Evolutionary conservation across 306 rosid genomes (phyloP).

Genomic region (peach (Prunus persica)): DNA sequence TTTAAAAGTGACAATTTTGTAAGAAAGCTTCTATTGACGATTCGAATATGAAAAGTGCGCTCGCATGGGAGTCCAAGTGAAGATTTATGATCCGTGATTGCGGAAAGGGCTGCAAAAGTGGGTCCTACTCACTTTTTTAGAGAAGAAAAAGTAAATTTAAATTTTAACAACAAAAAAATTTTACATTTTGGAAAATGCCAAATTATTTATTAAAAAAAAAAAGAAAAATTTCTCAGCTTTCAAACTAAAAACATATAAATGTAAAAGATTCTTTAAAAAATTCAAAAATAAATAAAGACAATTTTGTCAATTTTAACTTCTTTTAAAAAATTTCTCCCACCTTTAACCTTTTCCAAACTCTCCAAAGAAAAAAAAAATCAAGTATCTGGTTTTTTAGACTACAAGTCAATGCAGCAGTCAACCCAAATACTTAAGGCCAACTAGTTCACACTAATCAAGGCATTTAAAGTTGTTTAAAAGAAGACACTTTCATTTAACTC

Average conservation of each 20-base stretch:
- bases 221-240: no score
- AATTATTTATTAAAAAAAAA: no score
- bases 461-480: background rate
- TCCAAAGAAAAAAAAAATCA: background rate
- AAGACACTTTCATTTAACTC: background rate
- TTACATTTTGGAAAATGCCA: accelerated
- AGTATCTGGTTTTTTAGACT: background rate
- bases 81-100: background rate
- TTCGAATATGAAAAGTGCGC: no score
- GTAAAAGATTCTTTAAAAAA: no score
- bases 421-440: background rate
- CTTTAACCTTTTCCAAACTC: no score
- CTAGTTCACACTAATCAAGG: background rate
- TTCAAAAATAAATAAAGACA: no score
- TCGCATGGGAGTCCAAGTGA: accelerated
- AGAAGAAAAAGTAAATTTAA: no score
- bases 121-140: background rate
- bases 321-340: no score
- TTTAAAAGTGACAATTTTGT: no score
- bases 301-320: no score
- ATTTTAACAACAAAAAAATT: no score
- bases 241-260: accelerated
- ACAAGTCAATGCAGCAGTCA: background rate
- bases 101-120: background rate
- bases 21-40: no score